Conservation (phyloP, 768 basidiomycete species). For the Termitomyces sp. region DNA sequence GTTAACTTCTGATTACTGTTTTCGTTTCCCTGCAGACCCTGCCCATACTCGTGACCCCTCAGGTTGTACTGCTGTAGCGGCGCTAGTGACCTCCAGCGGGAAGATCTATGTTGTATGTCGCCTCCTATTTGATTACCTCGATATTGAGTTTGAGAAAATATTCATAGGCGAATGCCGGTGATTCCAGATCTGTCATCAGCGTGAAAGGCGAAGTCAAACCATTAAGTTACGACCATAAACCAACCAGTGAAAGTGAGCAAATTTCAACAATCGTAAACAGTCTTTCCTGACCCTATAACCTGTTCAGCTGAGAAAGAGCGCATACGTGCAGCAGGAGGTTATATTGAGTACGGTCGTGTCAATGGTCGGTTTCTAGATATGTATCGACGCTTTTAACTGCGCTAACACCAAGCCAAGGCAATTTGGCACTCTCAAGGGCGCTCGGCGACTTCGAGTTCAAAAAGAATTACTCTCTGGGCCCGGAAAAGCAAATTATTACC, state of each 20-base stretch:
- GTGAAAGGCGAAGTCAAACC: constrained; percentile 83
- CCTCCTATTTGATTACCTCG: constrained; percentile 2
- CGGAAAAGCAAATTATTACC: constrained; percentile 94
- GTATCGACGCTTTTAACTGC: background rate
- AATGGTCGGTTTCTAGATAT: constrained; percentile 57
- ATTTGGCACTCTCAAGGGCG: constrained; percentile 91
- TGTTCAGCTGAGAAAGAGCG: constrained; percentile 75
- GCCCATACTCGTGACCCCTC: constrained; percentile 87
- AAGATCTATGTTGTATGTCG: constrained; percentile 74
- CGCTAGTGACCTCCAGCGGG: constrained; percentile 70
- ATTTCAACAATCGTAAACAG: background rate
- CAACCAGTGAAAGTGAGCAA: constrained; percentile 71
- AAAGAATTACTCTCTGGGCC: constrained; percentile 74
- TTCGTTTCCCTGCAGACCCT: constrained; percentile 50
- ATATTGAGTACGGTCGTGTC: constrained; percentile 93
- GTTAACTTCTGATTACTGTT: constrained; percentile 8
- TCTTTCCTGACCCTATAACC: constrained; percentile 3
- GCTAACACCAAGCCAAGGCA: constrained; percentile 48
- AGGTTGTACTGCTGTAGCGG: constrained; percentile 93
- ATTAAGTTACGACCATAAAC: constrained; percentile 94
- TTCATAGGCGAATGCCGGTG: constrained; percentile 91
- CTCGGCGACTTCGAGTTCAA: constrained; percentile 99
- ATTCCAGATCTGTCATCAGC: constrained; percentile 87
- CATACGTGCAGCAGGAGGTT: constrained; percentile 89
- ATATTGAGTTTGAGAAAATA: constrained; percentile 11